phyloP scores from a whole-genome alignment of 495 filamentous ascomycete species.

The Aspergillus leporis region DNA sequence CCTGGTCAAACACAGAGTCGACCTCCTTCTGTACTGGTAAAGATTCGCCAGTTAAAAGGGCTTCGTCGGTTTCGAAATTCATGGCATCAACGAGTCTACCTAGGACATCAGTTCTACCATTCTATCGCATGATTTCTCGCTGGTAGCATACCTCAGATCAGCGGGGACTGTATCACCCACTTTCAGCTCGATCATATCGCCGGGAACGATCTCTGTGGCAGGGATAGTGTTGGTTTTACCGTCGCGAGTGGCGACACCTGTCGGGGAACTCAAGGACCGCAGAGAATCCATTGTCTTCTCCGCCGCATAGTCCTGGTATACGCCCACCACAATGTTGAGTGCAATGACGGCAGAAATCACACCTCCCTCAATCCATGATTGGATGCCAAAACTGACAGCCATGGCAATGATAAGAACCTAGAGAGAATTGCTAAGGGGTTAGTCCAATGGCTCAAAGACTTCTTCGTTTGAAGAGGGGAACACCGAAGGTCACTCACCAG shows the following conservation, averaged over 20 bases:
- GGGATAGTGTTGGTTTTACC: slow-evolving; percentile 53
- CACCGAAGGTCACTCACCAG: slow-evolving; percentile 39
- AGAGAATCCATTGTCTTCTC: slow-evolving; percentile 78
- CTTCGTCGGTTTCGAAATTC: slow-evolving; percentile 74
- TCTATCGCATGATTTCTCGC: background rate
- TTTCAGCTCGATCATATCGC: slow-evolving; percentile 73
- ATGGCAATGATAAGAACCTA: slow-evolving; percentile 69
- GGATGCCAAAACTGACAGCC: slow-evolving; percentile 68
- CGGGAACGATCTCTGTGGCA: slow-evolving; percentile 58
- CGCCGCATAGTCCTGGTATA: slow-evolving; percentile 69
- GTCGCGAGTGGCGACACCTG: slow-evolving; percentile 57
- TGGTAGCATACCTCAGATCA: slow-evolving; percentile 50
- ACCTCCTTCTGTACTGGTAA: slow-evolving; percentile 66
- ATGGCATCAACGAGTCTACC: slow-evolving; percentile 60
- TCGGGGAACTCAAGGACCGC: slow-evolving; percentile 61
- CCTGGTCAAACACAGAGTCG: slow-evolving; percentile 40
- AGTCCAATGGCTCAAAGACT: background rate
- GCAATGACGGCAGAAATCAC: slow-evolving; percentile 65
- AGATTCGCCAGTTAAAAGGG: slow-evolving; percentile 75
- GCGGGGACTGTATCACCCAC: slow-evolving; percentile 84
- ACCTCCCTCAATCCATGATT: slow-evolving; percentile 70
- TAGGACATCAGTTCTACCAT: slow-evolving; percentile 8
- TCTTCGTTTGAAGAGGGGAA: background rate
- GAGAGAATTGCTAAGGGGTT: slow-evolving; percentile 1
- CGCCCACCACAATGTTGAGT: slow-evolving; percentile 68